phyloP scores from a whole-genome alignment of 179 eudicot species.

The Sideroxylon spinosum region DNA sequence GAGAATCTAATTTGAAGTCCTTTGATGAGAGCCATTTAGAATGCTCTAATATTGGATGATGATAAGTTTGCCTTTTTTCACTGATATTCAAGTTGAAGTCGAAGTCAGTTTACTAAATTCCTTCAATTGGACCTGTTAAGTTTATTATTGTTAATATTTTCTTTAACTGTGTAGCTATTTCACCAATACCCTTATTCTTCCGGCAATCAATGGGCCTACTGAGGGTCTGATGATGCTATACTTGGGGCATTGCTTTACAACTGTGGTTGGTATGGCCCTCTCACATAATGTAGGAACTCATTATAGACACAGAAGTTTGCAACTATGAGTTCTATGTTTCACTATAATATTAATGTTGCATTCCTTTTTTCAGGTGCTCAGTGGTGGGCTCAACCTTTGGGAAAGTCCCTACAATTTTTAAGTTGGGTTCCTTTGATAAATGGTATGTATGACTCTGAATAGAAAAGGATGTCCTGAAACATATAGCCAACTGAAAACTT shows the following conservation, averaged over 20 bases:
- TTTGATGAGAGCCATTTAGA: neutral
- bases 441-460: constrained; percentile 40
- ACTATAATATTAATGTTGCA: neutral
- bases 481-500: constrained; percentile 5
- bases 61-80: neutral
- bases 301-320: neutral
- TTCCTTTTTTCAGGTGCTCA: constrained; percentile 61
- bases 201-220: constrained; percentile 91
- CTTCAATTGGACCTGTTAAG: neutral
- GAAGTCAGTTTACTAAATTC: neutral
- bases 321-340: no score
- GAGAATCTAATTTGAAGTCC: neutral
- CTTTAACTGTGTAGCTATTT: constrained; percentile 59
- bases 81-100: constrained; percentile 10
- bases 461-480: neutral
- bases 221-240: constrained; percentile 96
- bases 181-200: constrained; percentile 93
- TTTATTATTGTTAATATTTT: constrained; percentile 11
- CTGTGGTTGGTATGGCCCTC: constrained; percentile 66
- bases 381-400: constrained; percentile 92
- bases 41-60: neutral
- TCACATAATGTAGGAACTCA: constrained; percentile 4
- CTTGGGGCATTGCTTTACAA: constrained; percentile 69
- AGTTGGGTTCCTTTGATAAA: constrained; percentile 76
- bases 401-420: constrained; percentile 67